Conservation (phyloP, 148 eudicot species). For the Silene uniflora region DNA sequence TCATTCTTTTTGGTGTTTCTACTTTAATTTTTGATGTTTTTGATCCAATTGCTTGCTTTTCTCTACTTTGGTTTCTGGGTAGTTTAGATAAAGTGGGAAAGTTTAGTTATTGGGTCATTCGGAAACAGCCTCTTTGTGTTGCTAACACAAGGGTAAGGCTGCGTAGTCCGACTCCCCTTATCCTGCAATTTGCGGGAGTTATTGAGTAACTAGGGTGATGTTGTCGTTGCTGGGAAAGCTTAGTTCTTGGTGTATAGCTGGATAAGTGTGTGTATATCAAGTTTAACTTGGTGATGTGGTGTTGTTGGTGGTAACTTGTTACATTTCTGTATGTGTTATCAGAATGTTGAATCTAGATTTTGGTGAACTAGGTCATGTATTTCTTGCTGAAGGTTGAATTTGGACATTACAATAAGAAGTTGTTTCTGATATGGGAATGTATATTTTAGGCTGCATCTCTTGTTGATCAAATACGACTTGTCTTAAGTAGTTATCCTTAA, state of each 20-base stretch:
- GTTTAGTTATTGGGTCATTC: slow-evolving; percentile 1
- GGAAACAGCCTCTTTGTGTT: no score
- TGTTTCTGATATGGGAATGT: background rate
- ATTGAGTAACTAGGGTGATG: no score
- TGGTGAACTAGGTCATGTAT: slow-evolving; percentile 9
- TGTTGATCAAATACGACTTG: background rate
- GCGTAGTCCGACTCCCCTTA: no score
- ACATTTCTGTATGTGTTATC: background rate
- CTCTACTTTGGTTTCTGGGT: slow-evolving; percentile 1
- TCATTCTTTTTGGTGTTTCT: background rate
- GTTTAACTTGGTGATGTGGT: background rate
- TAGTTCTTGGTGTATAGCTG: slow-evolving; percentile 12
- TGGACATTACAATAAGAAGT: background rate
- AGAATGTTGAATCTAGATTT: background rate
- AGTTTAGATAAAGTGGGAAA: background rate
- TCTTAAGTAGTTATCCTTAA: background rate
- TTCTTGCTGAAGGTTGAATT: slow-evolving; percentile 1
- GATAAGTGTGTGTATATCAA: background rate
- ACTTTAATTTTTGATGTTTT: background rate
- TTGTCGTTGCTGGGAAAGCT: background rate
- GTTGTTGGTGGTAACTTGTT: background rate
- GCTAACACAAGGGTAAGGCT: no score
- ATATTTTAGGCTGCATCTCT: background rate
- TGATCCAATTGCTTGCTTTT: background rate
- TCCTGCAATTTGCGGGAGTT: no score